A percentile compares a stretch with the other conserved stretches of the same genome.
Evolutionary conservation across 2,329 filamentous ascomycete species (phyloP).

Genomic region (Penicillium sp.): DNA sequence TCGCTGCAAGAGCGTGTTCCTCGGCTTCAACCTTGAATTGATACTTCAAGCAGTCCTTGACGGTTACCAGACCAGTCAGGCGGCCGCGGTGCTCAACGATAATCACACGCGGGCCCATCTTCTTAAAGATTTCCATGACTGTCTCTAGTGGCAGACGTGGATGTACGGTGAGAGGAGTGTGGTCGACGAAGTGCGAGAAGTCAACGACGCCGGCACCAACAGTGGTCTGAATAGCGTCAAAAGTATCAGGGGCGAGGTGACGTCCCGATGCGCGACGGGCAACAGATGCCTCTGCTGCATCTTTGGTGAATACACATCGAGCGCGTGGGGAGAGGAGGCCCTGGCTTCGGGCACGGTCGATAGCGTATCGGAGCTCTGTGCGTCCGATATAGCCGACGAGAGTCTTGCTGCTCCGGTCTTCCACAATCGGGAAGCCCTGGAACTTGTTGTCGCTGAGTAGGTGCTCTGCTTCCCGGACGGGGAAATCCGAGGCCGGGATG

Average conservation of each 20-base stretch:
- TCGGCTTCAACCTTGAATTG: slow-evolving; percentile 94
- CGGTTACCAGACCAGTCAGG: slow-evolving; percentile 82
- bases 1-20: slow-evolving; percentile 58
- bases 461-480: slow-evolving; percentile 72
- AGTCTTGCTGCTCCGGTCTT: slow-evolving; percentile 67
- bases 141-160: slow-evolving; percentile 90
- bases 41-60: slow-evolving; percentile 96
- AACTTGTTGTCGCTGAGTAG: slow-evolving; percentile 77
- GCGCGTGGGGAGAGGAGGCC: slow-evolving; percentile 65
- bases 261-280: slow-evolving; percentile 31
- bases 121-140: slow-evolving; percentile 98
- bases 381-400: slow-evolving; percentile 90
- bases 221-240: slow-evolving; percentile 60
- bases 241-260: slow-evolving; percentile 50
- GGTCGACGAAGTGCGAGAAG: slow-evolving; percentile 83
- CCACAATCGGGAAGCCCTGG: slow-evolving; percentile 90
- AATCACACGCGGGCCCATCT: slow-evolving; percentile 92
- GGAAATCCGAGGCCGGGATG: slow-evolving; percentile 72
- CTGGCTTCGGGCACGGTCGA: slow-evolving; percentile 74
- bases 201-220: slow-evolving; percentile 65
- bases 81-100: slow-evolving; percentile 86
- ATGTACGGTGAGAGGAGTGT: slow-evolving; percentile 86
- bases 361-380: slow-evolving; percentile 86
- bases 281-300: slow-evolving; percentile 45
- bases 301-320: slow-evolving; percentile 69